These are phyloP conservation scores for Spathaspora sp. DNA, from an alignment of 1,139 yeast species.

Conservation along the genomic window DNA sequence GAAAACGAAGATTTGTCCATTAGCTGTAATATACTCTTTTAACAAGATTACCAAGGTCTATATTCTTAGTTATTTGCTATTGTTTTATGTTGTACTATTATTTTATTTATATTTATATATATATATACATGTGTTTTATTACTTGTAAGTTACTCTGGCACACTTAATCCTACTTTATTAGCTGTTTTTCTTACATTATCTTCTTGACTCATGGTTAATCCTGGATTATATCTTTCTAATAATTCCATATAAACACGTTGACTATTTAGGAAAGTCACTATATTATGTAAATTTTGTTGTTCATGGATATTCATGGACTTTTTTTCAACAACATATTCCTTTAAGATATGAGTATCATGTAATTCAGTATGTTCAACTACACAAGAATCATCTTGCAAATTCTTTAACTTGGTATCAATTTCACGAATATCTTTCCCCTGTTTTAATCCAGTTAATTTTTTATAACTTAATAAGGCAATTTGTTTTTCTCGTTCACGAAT, in stretches of 20 bases:
- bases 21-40: not conserved
- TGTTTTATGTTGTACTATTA: not conserved
- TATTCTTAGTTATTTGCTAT: not conserved
- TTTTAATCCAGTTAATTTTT: slow-evolving; percentile 49
- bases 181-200: slow-evolving; percentile 83
- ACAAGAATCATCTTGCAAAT: slow-evolving; percentile 22
- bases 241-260: slow-evolving; percentile 80
- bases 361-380: slow-evolving; percentile 6
- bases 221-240: slow-evolving; percentile 84
- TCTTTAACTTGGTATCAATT: slow-evolving; percentile 30
- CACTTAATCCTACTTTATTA: slow-evolving; percentile 70
- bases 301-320: slow-evolving; percentile 14
- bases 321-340: slow-evolving; percentile 9
- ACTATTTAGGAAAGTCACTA: slow-evolving; percentile 56
- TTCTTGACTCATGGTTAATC: slow-evolving; percentile 70
- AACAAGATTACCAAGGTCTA: not conserved
- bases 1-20: slow-evolving; percentile 15
- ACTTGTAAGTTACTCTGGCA: slow-evolving; percentile 21
- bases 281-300: slow-evolving; percentile 41
- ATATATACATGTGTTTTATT: slow-evolving; percentile 6
- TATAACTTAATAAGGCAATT: slow-evolving; percentile 49
- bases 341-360: slow-evolving; percentile 7
- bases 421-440: slow-evolving; percentile 37
- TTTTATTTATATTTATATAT: not conserved
- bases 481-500: slow-evolving; percentile 49